These are phyloP conservation scores for Trametes pubescens DNA, from an alignment of 1,284 basidiomycete genomes.

Conservation along the genomic window DNA sequence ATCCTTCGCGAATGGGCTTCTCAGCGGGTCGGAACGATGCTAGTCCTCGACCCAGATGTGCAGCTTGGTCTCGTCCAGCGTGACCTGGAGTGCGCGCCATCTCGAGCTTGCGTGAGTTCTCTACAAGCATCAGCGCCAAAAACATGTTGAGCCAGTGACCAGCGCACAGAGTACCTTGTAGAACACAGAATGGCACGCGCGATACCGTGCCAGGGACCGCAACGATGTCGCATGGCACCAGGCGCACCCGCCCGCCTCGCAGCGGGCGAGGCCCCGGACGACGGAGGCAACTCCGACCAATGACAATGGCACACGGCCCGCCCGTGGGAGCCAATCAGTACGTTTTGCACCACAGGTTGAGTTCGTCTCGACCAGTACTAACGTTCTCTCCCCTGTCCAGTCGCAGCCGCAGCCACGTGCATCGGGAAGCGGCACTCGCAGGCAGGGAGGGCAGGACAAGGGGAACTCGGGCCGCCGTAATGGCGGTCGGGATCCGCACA, in stretches of 20 bases:
- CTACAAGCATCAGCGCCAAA: constrained; percentile 21
- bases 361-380: not conserved
- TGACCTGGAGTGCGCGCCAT: constrained; percentile 34
- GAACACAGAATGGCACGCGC: no score
- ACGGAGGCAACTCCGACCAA: no score
- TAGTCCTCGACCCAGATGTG: constrained; percentile 37
- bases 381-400: not conserved
- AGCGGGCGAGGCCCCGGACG: no score
- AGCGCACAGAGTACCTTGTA: no score
- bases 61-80: constrained; percentile 33
- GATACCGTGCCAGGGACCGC: no score
- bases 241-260: no score
- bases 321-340: not conserved
- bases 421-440: not conserved
- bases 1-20: constrained; percentile 30
- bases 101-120: constrained; percentile 35
- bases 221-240: no score
- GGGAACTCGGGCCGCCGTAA: not conserved
- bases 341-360: constrained; percentile 8
- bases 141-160: no score
- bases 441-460: not conserved
- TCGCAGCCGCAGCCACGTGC: not conserved
- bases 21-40: constrained; percentile 34
- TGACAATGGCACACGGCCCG: no score
- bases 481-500: not conserved